Evolutionary conservation across 2,329 filamentous ascomycete genomes (phyloP).

Genomic region (Trichophyton benhamiae): DNA sequence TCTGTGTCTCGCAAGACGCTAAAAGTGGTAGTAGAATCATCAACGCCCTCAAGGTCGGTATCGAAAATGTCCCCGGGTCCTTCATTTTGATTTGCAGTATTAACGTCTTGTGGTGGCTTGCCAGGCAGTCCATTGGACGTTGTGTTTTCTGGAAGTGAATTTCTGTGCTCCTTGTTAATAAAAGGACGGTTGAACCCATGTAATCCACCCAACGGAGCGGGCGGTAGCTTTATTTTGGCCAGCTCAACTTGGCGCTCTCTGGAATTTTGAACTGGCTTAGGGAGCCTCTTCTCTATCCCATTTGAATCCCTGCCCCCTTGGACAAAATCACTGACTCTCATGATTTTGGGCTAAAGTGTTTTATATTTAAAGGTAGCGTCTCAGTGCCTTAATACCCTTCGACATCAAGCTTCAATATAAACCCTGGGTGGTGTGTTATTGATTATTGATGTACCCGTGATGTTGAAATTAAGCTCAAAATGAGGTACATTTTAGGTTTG

Average conservation of each 20-base stretch:
- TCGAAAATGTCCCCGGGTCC: constrained; percentile 27
- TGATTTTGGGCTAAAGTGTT: constrained; percentile 12
- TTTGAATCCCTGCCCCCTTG: constrained; percentile 15
- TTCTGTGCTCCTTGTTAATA: not conserved
- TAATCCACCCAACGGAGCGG: constrained; percentile 5
- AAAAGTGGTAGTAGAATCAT: constrained; percentile 32
- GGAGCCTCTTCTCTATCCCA: constrained; percentile 4
- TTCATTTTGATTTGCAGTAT: not conserved
- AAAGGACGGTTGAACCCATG: not conserved
- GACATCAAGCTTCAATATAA: not conserved
- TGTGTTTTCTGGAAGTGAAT: not conserved
- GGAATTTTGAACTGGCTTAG: constrained; percentile 21
- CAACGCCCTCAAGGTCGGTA: constrained; percentile 33
- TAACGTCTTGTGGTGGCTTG: not conserved
- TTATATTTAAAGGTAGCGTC: not conserved
- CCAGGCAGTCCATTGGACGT: not conserved
- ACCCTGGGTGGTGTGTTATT: too few relatives aligned
- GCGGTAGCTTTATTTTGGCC: constrained; percentile 25
- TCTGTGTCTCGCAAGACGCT: constrained; percentile 25
- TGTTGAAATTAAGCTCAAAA: not conserved
- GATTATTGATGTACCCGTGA: too few relatives aligned
- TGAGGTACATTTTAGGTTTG: not conserved
- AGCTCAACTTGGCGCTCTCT: constrained; percentile 26
- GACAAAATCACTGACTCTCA: constrained; percentile 34
- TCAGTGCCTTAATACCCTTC: too few relatives aligned